Conservation (phyloP, 139 green algal genomes). For the Micromonas pusilla region DNA sequence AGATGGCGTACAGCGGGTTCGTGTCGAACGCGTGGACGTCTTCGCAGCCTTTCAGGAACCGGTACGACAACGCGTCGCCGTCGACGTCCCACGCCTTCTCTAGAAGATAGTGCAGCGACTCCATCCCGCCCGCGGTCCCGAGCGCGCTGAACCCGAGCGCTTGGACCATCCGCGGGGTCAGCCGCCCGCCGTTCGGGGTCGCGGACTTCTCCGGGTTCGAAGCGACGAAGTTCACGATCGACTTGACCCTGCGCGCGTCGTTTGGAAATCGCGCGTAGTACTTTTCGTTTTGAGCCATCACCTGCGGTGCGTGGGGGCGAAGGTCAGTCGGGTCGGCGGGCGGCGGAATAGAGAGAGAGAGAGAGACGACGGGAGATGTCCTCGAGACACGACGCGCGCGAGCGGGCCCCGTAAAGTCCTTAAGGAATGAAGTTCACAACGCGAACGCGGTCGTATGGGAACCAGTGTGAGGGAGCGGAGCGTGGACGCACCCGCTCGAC, state of each 20-base stretch:
- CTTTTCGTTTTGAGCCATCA: conserved; percentile 60
- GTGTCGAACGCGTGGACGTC: conserved; percentile 70
- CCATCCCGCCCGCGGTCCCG: conserved; percentile 29
- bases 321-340: too few species aligned
- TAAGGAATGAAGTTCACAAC: too few species aligned
- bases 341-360: too few species aligned
- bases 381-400: too few species aligned
- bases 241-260: conserved; percentile 40
- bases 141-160: conserved; percentile 48
- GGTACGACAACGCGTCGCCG: conserved; percentile 52
- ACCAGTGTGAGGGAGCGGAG: too few species aligned
- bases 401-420: too few species aligned
- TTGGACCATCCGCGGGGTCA: conserved; percentile 71
- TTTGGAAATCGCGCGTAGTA: conserved; percentile 70
- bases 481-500: conserved; percentile 51
- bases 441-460: too few species aligned
- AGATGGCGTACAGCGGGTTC: conserved; percentile 87
- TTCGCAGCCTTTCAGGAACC: conserved; percentile 59
- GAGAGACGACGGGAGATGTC: too few species aligned
- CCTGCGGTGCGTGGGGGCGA: too few species aligned
- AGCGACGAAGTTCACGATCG: conserved; percentile 64
- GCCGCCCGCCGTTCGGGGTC: conserved; percentile 55
- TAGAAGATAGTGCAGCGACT: conserved; percentile 35
- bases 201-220: conserved; percentile 48
- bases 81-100: conserved; percentile 18